Evolutionary conservation across 441 rosid species (phyloP).

Genomic region (Kokia cookei): DNA sequence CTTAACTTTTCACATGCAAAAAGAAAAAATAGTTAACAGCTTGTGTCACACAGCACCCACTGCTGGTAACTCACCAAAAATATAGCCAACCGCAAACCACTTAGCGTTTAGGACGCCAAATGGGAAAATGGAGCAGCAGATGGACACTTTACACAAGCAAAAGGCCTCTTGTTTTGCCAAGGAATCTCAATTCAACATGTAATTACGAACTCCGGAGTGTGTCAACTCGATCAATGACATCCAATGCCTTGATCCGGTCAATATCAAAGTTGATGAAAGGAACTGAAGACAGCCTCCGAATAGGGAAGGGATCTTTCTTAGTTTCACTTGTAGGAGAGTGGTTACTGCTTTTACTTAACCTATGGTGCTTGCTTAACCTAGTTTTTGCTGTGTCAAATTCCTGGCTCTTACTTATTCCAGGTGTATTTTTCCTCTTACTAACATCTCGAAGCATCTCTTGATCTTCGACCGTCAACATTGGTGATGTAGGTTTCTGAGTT

Average conservation of each 20-base stretch:
- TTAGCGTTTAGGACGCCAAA: background rate
- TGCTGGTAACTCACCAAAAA: background rate
- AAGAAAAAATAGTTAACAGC: slow-evolving; percentile 10
- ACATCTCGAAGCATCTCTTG: slow-evolving; percentile 92
- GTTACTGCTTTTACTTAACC: slow-evolving; percentile 88
- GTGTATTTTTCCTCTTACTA: slow-evolving; percentile 71
- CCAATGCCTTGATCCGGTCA: slow-evolving; percentile 78
- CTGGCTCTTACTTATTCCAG: slow-evolving; percentile 96
- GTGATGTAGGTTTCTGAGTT: slow-evolving; percentile 34
- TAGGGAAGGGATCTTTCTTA: slow-evolving; percentile 64
- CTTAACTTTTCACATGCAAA: slow-evolving; percentile 13
- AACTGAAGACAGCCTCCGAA: slow-evolving; percentile 60
- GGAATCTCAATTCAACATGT: background rate
- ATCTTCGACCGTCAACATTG: slow-evolving; percentile 69
- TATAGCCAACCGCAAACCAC: background rate
- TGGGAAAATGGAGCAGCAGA: slow-evolving; percentile 17
- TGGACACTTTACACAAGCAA: background rate
- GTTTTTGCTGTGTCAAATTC: slow-evolving; percentile 65
- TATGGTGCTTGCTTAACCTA: slow-evolving; percentile 61
- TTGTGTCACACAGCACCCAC: slow-evolving; percentile 10
- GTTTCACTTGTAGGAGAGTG: slow-evolving; percentile 67
- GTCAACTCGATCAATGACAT: slow-evolving; percentile 89
- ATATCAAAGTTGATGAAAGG: slow-evolving; percentile 72
- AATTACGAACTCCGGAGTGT: slow-evolving; percentile 50
- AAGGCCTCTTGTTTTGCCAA: background rate